Percentiles rank a stretch among this genome's conserved stretches.
Evolutionary conservation across 345 rosid genomes (phyloP).

Genomic region (Noccaea bulbosa): DNA sequence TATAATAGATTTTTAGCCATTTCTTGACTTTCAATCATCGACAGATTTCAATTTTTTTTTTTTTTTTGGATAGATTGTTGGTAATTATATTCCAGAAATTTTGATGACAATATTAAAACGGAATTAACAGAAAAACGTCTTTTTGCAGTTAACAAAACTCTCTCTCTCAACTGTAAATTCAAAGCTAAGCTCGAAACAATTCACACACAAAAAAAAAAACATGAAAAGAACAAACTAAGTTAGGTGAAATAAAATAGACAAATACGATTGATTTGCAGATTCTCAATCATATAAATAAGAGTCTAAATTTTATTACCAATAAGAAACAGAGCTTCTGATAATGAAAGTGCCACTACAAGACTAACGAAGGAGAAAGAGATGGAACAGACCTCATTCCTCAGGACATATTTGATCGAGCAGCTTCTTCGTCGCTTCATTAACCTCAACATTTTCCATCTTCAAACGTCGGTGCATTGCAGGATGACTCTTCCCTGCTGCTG

Average conservation of each 20-base stretch:
- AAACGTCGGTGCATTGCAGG: slow-evolving; percentile 59
- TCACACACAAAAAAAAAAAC: slow-evolving; percentile 19
- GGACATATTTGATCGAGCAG: slow-evolving; percentile 64
- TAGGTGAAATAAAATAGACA: slow-evolving; percentile 8
- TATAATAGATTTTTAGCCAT: slow-evolving; percentile 20
- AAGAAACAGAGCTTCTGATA: slow-evolving; percentile 28
- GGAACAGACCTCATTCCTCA: slow-evolving; percentile 59
- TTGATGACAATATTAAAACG: not conserved
- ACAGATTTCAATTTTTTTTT: not conserved
- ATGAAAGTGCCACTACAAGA: slow-evolving; percentile 15
- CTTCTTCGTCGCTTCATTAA: slow-evolving; percentile 60
- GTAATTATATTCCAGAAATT: not conserved
- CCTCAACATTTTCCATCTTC: slow-evolving; percentile 86
- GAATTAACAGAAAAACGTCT: not conserved
- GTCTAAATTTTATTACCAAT: slow-evolving; percentile 28
- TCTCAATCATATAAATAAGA: slow-evolving; percentile 2
- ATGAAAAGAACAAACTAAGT: slow-evolving; percentile 7
- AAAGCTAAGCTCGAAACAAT: not conserved
- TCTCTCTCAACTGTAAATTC: too few relatives aligned
- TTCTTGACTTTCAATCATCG: not conserved
- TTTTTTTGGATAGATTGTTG: not conserved
- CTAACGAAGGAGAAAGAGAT: slow-evolving; percentile 26
- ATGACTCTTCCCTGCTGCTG: slow-evolving; percentile 77
- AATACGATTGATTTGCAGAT: slow-evolving; percentile 17
- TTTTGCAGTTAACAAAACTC: not conserved